Conservation (phyloP, 2,329 filamentous ascomycete species). For the Xylaria hypoxylon region DNA sequence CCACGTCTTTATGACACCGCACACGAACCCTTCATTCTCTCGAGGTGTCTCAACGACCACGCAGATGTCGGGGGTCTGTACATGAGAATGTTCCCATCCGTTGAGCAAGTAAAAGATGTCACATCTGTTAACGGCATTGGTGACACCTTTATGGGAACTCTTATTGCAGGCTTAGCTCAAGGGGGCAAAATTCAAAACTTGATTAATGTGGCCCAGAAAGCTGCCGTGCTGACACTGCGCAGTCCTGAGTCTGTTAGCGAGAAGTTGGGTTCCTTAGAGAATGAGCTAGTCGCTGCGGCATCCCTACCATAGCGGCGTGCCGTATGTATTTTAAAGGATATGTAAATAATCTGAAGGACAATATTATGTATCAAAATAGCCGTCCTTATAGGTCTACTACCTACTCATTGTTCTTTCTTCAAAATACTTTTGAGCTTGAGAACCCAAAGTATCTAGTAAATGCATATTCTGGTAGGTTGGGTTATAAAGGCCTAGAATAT, state of each 20-base stretch:
- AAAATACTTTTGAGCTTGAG: background rate
- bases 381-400: too few species aligned
- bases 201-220: slow-evolving; percentile 83
- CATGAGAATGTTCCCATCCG: slow-evolving; percentile 77
- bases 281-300: slow-evolving; percentile 51
- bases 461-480: background rate
- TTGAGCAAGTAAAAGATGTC: slow-evolving; percentile 74
- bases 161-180: slow-evolving; percentile 81
- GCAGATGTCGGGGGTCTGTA: slow-evolving; percentile 79
- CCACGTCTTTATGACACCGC: slow-evolving; percentile 71
- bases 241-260: slow-evolving; percentile 79
- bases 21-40: slow-evolving; percentile 77
- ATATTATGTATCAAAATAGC: too few species aligned
- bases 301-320: slow-evolving; percentile 10
- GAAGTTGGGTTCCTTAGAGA: slow-evolving; percentile 61
- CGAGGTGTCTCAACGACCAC: slow-evolving; percentile 66
- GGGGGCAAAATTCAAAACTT: slow-evolving; percentile 69
- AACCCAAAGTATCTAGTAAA: background rate
- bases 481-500: background rate
- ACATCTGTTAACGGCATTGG: slow-evolving; percentile 95
- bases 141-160: slow-evolving; percentile 87
- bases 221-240: slow-evolving; percentile 81
- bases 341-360: too few species aligned
- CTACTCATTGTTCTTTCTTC: too few species aligned
- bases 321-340: too few species aligned